A percentile compares a stretch with the other conserved stretches of the same genome.
These are phyloP conservation scores for Arabidopsis arenosa DNA, from an alignment of 345 rosid genomes.

Conservation along the genomic window DNA sequence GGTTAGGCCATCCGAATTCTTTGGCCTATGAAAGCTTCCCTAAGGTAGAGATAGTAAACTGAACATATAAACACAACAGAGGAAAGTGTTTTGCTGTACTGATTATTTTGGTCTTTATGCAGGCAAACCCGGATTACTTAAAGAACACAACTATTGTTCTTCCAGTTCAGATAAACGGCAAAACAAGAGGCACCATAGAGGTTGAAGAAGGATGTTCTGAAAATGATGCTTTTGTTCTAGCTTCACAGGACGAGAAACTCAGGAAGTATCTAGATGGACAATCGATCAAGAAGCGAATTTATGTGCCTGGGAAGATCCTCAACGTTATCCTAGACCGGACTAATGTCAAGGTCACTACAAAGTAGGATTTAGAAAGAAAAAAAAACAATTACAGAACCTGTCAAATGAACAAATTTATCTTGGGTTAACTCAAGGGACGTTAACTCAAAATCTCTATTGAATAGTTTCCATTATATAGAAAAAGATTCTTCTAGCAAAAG, in stretches of 20 bases:
- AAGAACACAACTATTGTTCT: constrained; percentile 67
- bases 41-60: constrained; percentile 46
- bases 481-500: background rate
- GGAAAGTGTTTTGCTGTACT: background rate
- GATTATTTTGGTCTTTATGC: constrained; percentile 42
- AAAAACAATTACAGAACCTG: constrained; percentile 14
- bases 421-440: background rate
- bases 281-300: constrained; percentile 73
- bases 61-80: constrained; percentile 10
- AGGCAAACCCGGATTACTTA: constrained; percentile 78
- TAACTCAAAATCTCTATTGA: constrained; percentile 16
- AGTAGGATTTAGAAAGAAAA: constrained; percentile 14
- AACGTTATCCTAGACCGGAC: constrained; percentile 74
- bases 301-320: constrained; percentile 85
- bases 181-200: constrained; percentile 86
- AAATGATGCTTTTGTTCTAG: constrained; percentile 79
- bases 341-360: constrained; percentile 58
- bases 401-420: constrained; percentile 2
- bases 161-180: constrained; percentile 97
- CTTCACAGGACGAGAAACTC: constrained; percentile 66
- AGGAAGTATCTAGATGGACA: constrained; percentile 66
- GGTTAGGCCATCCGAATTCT: constrained; percentile 67
- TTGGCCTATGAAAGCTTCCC: constrained; percentile 78
- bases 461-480: constrained; percentile 28
- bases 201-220: constrained; percentile 88